Evolutionary conservation across 2,329 filamentous ascomycete species (phyloP).

Genomic region (Colletotrichum siamense): DNA sequence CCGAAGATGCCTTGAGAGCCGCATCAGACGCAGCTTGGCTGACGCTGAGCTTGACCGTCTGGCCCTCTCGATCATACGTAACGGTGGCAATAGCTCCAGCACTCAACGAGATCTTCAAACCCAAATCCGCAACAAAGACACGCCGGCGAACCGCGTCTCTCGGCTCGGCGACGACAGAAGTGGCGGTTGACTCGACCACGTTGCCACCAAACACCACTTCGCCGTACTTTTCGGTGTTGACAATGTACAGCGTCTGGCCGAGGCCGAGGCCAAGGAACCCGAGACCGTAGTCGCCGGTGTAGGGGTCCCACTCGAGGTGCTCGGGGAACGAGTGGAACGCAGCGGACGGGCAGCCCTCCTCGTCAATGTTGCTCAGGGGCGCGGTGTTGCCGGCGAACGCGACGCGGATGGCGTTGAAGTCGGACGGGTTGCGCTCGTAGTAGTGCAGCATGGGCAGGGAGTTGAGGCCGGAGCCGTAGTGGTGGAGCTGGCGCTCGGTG

Average conservation of each 20-base stretch:
- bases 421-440: conserved; percentile 50
- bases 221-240: conserved; percentile 48
- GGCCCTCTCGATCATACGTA: background rate
- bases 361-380: conserved; percentile 59
- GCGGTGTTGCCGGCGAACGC: conserved; percentile 60
- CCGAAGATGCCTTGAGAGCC: background rate
- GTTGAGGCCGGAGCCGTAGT: conserved; percentile 66
- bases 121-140: conserved; percentile 53
- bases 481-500: conserved; percentile 60
- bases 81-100: conserved; percentile 43
- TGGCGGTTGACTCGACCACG: conserved; percentile 26
- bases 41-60: background rate
- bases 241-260: conserved; percentile 55
- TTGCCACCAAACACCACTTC: conserved; percentile 56
- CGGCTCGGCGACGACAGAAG: conserved; percentile 39
- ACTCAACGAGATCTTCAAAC: conserved; percentile 40
- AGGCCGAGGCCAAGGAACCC: conserved; percentile 58
- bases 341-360: conserved; percentile 58
- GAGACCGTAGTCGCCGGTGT: conserved; percentile 62
- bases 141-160: conserved; percentile 52
- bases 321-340: conserved; percentile 64
- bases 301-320: conserved; percentile 60
- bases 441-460: conserved; percentile 57
- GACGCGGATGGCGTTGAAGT: conserved; percentile 56
- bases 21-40: background rate